A percentile compares a stretch with the other conserved stretches of the same genome.
Evolutionary conservation across 345 rosid genomes (phyloP).

Genomic region (Dimocarpus longan): DNA sequence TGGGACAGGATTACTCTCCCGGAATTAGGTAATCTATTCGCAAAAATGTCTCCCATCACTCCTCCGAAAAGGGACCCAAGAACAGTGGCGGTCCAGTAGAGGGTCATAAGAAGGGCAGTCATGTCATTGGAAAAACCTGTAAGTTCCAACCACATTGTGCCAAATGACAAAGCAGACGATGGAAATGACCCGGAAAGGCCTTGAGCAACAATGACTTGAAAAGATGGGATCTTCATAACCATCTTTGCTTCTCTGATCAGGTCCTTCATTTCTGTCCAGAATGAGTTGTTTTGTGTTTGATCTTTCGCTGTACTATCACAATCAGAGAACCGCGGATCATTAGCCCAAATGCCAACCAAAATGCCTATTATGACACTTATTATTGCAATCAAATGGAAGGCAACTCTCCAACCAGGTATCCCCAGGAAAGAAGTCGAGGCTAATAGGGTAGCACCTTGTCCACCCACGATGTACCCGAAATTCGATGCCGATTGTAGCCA

Average conservation of each 20-base stretch:
- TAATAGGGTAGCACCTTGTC: constrained; percentile 52
- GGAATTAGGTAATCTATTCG: constrained; percentile 48
- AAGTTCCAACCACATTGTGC: constrained; percentile 70
- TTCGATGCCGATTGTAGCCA: constrained; percentile 70
- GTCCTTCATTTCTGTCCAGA: constrained; percentile 42
- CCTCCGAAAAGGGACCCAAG: constrained; percentile 62
- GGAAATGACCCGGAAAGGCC: constrained; percentile 68
- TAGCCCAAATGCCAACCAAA: constrained; percentile 57
- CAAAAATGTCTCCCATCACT: constrained; percentile 56
- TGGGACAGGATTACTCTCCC: constrained; percentile 63
- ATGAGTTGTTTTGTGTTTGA: constrained; percentile 28
- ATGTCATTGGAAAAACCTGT: constrained; percentile 61
- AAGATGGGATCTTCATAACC: constrained; percentile 59
- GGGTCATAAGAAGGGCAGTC: constrained; percentile 51
- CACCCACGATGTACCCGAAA: constrained; percentile 64
- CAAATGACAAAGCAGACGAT: constrained; percentile 66
- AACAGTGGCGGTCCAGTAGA: constrained; percentile 40
- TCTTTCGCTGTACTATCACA: constrained; percentile 22
- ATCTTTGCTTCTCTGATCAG: constrained; percentile 49
- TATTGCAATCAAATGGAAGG: constrained; percentile 64
- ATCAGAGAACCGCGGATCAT: constrained; percentile 54
- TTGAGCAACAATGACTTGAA: constrained; percentile 71
- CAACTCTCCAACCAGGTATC: constrained; percentile 74
- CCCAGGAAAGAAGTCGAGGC: constrained; percentile 76
- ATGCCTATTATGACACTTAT: constrained; percentile 67